Percentiles rank a stretch among this genome's conserved stretches.
phyloP scores from a whole-genome alignment of 352 stramenopile genomes.

The Phytophthora boehmeriae region DNA sequence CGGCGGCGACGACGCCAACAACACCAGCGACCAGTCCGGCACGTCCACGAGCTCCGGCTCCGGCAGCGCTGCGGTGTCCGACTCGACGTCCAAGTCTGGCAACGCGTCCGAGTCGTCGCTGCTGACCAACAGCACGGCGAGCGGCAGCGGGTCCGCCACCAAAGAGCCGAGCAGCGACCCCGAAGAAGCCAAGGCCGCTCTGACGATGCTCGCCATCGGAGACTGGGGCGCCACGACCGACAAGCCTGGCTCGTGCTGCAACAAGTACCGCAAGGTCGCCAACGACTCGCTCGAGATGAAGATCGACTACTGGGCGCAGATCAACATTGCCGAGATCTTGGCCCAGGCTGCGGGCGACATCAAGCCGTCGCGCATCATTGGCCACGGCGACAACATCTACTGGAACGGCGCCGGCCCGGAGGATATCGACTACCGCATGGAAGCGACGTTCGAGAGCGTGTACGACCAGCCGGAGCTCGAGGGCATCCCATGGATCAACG shows the following conservation, averaged over 20 bases:
- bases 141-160: constrained; percentile 25
- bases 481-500: constrained; percentile 86
- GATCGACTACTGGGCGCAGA: constrained; percentile 88
- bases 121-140: constrained; percentile 36
- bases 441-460: constrained; percentile 85
- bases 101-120: constrained; percentile 62
- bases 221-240: constrained; percentile 88
- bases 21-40: constrained; percentile 22
- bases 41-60: constrained; percentile 20
- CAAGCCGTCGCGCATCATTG: constrained; percentile 74
- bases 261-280: constrained; percentile 87
- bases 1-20: constrained; percentile 37
- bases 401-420: constrained; percentile 83
- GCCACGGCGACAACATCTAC: constrained; percentile 90
- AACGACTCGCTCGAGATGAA: constrained; percentile 86
- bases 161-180: constrained; percentile 68
- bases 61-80: background rate
- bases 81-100: constrained; percentile 15
- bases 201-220: constrained; percentile 87
- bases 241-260: constrained; percentile 88
- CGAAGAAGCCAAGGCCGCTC: constrained; percentile 50
- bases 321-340: constrained; percentile 84
- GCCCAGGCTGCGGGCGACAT: constrained; percentile 69
- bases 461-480: constrained; percentile 81
- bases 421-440: constrained; percentile 84